Evolutionary conservation across 129 eudicot genomes (phyloP), one percentile per base, ranked within the genome.

Genomic region (Centella asiatica): DNA sequence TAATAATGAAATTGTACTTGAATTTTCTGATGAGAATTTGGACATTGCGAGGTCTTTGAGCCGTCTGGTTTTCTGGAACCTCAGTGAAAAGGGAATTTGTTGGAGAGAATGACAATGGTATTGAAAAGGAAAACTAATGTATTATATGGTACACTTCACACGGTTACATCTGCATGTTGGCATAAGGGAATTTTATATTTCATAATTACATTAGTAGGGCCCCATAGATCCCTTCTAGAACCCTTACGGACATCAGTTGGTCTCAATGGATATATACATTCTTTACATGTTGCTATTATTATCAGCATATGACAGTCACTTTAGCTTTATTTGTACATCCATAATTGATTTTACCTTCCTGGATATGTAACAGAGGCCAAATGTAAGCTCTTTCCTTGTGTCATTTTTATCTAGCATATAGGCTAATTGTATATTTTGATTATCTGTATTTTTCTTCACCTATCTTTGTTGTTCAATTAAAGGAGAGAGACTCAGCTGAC

Each of bases 401-500:
- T 51, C 13, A 22, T 11, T 28, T 52, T 25, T 13, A 52, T 52
- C 18, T 51, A n/a, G n/a, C n/a, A n/a, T n/a, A n/a, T n/a, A 18
- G 1, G 5, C 18, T 5, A 19, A 1, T 4, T 46, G 5, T 46
- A 8, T 46, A 24, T 45, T 45, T 27, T 68, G n/a, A 11, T 65
- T 44, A 44, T 34, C 19, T 63, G 28, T 37, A 60, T n/a, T 36
- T 34, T 25, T 57, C 19, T 76, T 54, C 68, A 36, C 59, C 44
- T 76, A 19, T 44, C 33, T 23, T n/a, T 69, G 7, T 4, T 46
- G 8, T 22, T 25, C 24, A 47, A 54, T 39, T 69, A 76, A 66
- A 86, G 95, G 95, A 81, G 72, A 65, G 65, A 36, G 88, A 79
- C 18, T 44, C 61, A 22, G 65, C 48, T 64, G 84, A 66, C 49